Conservation (phyloP, 106 monocot genomes). For the Apostasia ramifera region DNA sequence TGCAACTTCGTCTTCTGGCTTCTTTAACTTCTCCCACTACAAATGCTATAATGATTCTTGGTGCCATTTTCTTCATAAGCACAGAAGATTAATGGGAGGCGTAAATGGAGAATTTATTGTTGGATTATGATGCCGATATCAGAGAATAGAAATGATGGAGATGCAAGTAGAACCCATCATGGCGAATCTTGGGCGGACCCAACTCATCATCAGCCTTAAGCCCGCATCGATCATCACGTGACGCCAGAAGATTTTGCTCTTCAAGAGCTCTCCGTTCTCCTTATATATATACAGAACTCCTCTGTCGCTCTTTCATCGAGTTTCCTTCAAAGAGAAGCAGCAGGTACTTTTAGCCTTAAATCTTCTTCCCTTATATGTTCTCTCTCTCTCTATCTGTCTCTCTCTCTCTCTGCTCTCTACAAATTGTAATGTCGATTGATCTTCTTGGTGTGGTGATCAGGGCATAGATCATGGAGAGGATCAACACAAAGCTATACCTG, state of each 20-base stretch:
- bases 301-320: neutral
- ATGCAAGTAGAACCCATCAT: constrained; percentile 6
- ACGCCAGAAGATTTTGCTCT: constrained; percentile 1
- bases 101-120: neutral
- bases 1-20: neutral
- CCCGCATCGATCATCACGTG: constrained; percentile 5
- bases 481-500: constrained; percentile 68
- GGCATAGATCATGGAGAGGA: constrained; percentile 40
- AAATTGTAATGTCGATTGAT: neutral
- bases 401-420: too few species aligned
- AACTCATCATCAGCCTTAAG: constrained; percentile 7
- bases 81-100: neutral
- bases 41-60: too few species aligned
- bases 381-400: too few species aligned
- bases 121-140: neutral
- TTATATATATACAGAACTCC: neutral
- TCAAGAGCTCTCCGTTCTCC: too few species aligned
- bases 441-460: neutral
- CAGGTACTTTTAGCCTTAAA: neutral
- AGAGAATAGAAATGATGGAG: constrained; percentile 6
- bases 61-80: too few species aligned
- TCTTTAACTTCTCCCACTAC: neutral
- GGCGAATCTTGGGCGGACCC: constrained; percentile 12
- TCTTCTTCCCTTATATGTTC: neutral
- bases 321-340: neutral